A percentile compares a stretch with the other conserved stretches of the same genome.
phyloP scores from a whole-genome alignment of 2,329 filamentous ascomycete genomes.

The Botrytis galanthina region DNA sequence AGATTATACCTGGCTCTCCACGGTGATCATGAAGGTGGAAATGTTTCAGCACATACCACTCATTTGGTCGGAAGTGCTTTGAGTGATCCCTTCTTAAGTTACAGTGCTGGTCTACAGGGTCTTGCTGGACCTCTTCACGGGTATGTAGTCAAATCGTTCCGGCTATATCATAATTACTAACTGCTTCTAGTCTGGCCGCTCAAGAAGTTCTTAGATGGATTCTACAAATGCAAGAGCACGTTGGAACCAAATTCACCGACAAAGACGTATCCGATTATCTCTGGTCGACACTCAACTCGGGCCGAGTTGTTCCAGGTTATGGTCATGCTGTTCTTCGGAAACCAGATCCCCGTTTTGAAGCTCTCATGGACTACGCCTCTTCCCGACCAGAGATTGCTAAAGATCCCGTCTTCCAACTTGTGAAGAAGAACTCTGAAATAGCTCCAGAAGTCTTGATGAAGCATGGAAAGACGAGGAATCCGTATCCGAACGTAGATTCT shows the following conservation, averaged over 20 bases:
- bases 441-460: conserved; percentile 87
- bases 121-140: conserved; percentile 90
- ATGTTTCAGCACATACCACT: conserved; percentile 92
- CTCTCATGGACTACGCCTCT: conserved; percentile 91
- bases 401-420: conserved; percentile 90
- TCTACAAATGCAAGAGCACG: conserved; percentile 87
- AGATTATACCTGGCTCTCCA: conserved; percentile 93
- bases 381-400: conserved; percentile 79
- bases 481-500: conserved; percentile 95
- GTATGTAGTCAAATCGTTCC: conserved; percentile 43
- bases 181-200: conserved; percentile 67
- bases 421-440: conserved; percentile 89
- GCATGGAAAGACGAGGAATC: conserved; percentile 98
- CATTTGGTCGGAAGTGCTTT: conserved; percentile 94
- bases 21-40: conserved; percentile 96
- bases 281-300: conserved; percentile 89
- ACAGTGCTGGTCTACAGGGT: conserved; percentile 92
- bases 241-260: conserved; percentile 75
- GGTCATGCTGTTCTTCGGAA: conserved; percentile 95
- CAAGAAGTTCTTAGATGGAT: conserved; percentile 98
- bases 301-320: conserved; percentile 88
- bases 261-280: conserved; percentile 85
- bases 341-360: conserved; percentile 94
- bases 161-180: conserved; percentile 13
- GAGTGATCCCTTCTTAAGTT: conserved; percentile 92